These are phyloP conservation scores for Pulveroboletus sp. DNA, from an alignment of 768 basidiomycete genomes.

Conservation along the genomic window DNA sequence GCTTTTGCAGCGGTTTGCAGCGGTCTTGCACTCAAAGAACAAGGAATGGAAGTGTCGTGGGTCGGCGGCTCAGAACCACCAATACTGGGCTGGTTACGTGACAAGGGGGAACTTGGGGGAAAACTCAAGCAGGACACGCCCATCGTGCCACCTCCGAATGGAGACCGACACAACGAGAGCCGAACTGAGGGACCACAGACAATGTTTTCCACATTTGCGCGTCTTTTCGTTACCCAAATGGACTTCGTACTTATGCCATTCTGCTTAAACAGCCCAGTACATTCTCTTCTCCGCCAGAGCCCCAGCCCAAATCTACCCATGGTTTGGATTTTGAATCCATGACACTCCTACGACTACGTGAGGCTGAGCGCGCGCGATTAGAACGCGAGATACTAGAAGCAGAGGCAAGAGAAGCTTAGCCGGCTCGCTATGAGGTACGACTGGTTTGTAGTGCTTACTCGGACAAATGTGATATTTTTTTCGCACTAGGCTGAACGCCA, in stretches of 20 bases:
- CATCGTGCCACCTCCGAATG: constrained; percentile 26
- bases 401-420: constrained; percentile 41
- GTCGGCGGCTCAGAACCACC: constrained; percentile 68
- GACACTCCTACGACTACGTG: constrained; percentile 76
- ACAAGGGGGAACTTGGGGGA: constrained; percentile 60
- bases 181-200: constrained; percentile 3
- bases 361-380: constrained; percentile 74
- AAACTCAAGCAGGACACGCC: not conserved
- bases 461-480: constrained; percentile 7
- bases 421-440: constrained; percentile 11
- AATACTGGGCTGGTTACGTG: constrained; percentile 70
- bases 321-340: constrained; percentile 76
- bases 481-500: not conserved
- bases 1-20: constrained; percentile 75
- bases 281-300: constrained; percentile 15
- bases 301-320: constrained; percentile 27
- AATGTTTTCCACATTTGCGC: constrained; percentile 45
- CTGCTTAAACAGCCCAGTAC: constrained; percentile 16
- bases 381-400: constrained; percentile 75
- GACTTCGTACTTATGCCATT: constrained; percentile 5
- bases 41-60: constrained; percentile 74
- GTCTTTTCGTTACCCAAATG: not conserved
- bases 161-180: not conserved
- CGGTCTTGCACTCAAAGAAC: constrained; percentile 47
- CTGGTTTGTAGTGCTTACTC: constrained; percentile 5